Evolutionary conservation across 331 rosid species (phyloP).

Genomic region (Quercus tomentella): DNA sequence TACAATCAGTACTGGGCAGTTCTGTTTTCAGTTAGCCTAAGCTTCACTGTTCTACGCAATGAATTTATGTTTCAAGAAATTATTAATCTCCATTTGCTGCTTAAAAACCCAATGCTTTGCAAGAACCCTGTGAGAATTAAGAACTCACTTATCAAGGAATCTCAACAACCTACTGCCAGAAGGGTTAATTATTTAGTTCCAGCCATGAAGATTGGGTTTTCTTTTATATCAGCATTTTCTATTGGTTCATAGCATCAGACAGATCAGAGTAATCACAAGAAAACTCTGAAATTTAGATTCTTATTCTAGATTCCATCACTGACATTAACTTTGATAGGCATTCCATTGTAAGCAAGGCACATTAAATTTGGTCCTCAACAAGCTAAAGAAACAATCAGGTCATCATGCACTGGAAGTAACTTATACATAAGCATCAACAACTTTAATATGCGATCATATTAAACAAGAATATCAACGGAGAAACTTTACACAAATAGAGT

Average conservation of each 20-base stretch:
- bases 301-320: neutral
- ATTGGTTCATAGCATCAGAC: too few relatives aligned
- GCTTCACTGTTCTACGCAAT: too few relatives aligned
- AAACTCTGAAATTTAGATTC: neutral
- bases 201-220: neutral
- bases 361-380: neutral
- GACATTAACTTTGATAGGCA: neutral
- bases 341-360: neutral
- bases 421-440: neutral
- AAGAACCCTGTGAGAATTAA: neutral
- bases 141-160: neutral
- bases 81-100: neutral
- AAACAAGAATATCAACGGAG: neutral
- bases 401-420: neutral
- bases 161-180: neutral
- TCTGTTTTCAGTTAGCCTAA: too few relatives aligned
- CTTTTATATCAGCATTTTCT: neutral
- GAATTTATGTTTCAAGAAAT: too few relatives aligned
- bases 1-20: too few relatives aligned
- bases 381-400: neutral
- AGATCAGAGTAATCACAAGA: neutral
- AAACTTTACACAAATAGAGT: slow-evolving; percentile 19
- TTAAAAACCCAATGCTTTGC: neutral
- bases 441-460: neutral
- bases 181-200: neutral